Evolutionary conservation across 495 filamentous ascomycete genomes (phyloP).

Genomic region (Monascus purpureus): DNA sequence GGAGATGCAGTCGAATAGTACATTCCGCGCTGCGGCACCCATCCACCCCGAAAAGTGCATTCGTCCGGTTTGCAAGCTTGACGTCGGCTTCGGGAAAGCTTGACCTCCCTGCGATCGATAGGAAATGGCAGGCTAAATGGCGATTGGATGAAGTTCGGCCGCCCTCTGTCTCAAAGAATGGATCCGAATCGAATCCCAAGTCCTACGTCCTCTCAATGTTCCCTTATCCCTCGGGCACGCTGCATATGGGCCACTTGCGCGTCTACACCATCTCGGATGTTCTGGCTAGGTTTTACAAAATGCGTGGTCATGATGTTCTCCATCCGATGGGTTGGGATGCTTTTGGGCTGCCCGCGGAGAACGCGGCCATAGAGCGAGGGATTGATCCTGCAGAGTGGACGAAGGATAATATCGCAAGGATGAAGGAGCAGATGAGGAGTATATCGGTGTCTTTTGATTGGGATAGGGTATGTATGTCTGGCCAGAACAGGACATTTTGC

Average conservation of each 20-base stretch:
- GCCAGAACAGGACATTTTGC: too few relatives aligned
- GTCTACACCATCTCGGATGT: constrained; percentile 89
- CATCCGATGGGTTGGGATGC: constrained; percentile 93
- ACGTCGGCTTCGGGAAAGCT: constrained; percentile 23
- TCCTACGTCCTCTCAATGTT: constrained; percentile 86
- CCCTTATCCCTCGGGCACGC: constrained; percentile 75
- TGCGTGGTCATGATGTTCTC: constrained; percentile 63
- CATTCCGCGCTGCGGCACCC: too few relatives aligned
- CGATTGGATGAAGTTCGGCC: constrained; percentile 11
- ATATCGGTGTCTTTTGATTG: constrained; percentile 78
- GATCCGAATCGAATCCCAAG: constrained; percentile 25
- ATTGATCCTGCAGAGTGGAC: constrained; percentile 72
- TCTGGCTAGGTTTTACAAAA: constrained; percentile 58
- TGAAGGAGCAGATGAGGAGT: constrained; percentile 65
- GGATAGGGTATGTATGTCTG: constrained; percentile 51
- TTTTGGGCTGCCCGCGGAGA: constrained; percentile 82
- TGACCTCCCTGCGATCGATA: constrained; percentile 50
- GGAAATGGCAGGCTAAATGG: constrained; percentile 61
- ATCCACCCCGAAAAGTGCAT: constrained; percentile 5
- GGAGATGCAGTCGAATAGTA: constrained; percentile 5
- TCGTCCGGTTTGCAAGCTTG: constrained; percentile 13
- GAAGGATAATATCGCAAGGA: constrained; percentile 57
- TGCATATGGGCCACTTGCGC: constrained; percentile 82
- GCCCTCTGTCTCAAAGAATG: constrained; percentile 2
- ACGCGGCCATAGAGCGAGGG: constrained; percentile 80